A percentile compares a stretch with the other conserved stretches of the same genome.
Evolutionary conservation across 768 basidiomycete species (phyloP).

Genomic region (Boletellus ananiceps): DNA sequence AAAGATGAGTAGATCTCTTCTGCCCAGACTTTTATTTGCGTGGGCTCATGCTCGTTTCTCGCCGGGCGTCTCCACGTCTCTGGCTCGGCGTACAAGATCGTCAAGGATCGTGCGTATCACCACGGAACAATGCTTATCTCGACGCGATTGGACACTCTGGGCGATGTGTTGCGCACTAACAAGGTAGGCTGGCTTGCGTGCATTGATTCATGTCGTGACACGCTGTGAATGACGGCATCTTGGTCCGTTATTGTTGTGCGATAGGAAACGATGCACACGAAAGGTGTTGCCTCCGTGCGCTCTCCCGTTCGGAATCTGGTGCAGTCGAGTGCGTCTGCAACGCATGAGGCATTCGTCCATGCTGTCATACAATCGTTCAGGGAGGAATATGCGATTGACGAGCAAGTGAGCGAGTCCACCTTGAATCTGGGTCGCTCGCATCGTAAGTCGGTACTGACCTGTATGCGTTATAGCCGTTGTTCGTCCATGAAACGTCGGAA

Average conservation of each 20-base stretch:
- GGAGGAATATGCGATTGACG: constrained; percentile 45
- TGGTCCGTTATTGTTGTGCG: not conserved
- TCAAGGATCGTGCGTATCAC: constrained; percentile 86
- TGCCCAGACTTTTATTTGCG: not conserved
- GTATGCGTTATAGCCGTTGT: constrained; percentile 31
- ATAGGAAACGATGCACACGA: constrained; percentile 76
- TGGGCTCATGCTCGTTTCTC: not conserved
- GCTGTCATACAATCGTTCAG: constrained; percentile 69
- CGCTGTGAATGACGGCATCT: not conserved
- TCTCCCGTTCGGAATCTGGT: constrained; percentile 87
- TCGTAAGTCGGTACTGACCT: not conserved
- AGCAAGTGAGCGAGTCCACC: constrained; percentile 26
- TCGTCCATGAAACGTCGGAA: constrained; percentile 44
- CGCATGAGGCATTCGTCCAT: constrained; percentile 65
- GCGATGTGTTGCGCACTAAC: constrained; percentile 60
- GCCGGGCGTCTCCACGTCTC: constrained; percentile 61
- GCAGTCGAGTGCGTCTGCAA: constrained; percentile 45
- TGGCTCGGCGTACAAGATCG: constrained; percentile 96
- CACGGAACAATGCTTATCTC: constrained; percentile 98
- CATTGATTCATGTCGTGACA: not conserved
- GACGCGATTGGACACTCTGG: constrained; percentile 66
- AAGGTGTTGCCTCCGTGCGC: constrained; percentile 85
- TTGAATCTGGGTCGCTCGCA: not conserved
- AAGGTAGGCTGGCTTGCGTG: constrained; percentile 45
- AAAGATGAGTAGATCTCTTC: constrained; percentile 70